phyloP scores from a whole-genome alignment of 495 filamentous ascomycete species.

The Neurospora sp. region DNA sequence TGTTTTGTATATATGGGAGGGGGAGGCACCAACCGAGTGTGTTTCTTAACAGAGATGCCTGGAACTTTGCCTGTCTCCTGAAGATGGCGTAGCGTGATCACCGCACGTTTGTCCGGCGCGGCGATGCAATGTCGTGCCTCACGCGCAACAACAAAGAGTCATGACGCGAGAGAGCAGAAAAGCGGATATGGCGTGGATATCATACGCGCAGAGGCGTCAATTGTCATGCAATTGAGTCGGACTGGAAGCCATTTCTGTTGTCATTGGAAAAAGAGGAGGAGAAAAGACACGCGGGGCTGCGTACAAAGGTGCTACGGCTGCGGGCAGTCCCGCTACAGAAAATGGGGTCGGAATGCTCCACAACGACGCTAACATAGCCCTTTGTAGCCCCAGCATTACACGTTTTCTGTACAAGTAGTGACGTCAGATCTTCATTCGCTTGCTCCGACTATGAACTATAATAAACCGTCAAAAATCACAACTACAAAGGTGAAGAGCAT shows the following conservation, averaged over 20 bases:
- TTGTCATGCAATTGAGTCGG: not conserved
- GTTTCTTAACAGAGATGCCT: not conserved
- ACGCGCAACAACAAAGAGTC: too few relatives aligned
- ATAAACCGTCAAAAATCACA: not conserved
- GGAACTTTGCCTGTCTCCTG: not conserved
- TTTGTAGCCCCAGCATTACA: not conserved
- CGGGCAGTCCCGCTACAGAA: not conserved
- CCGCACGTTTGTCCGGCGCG: not conserved
- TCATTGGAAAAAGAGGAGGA: not conserved
- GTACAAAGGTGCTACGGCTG: not conserved
- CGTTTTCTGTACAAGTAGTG: not conserved
- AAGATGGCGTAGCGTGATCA: not conserved
- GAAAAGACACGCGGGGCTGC: not conserved
- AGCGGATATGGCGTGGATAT: too few relatives aligned
- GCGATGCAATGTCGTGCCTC: not conserved
- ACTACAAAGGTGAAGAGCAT: not conserved
- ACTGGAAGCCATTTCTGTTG: not conserved
- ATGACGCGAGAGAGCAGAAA: too few relatives aligned
- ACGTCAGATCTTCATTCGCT: not conserved
- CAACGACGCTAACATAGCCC: not conserved
- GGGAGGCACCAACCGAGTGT: not conserved
- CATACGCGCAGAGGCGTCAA: not conserved
- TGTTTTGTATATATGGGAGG: not conserved
- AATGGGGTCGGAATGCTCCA: not conserved
- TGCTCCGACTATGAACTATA: not conserved